Percentiles rank a stretch among this genome's conserved stretches.
phyloP scores from a whole-genome alignment of 768 basidiomycete species.

The Terana coerulea region DNA sequence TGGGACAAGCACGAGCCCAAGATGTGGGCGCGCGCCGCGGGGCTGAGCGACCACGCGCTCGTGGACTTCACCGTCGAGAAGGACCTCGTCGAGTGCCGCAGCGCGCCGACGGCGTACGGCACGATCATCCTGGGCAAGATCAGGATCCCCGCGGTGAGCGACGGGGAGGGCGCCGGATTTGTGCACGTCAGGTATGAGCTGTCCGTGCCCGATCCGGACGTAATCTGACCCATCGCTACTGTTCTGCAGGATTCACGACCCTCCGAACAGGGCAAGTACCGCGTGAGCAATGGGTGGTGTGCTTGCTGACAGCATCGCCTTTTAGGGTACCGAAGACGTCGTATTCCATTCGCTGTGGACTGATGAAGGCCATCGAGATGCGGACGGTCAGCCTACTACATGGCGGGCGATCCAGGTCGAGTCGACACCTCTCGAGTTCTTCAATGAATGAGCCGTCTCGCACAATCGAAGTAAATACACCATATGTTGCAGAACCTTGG shows the following conservation, averaged over 20 bases:
- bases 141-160: slow-evolving; percentile 61
- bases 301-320: neutral
- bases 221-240: slow-evolving; percentile 1
- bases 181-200: slow-evolving; percentile 59
- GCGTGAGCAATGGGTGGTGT: neutral
- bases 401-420: slow-evolving; percentile 64
- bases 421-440: slow-evolving; percentile 61
- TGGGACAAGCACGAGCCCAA: slow-evolving; percentile 72
- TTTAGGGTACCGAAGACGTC: slow-evolving; percentile 61
- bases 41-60: slow-evolving; percentile 50
- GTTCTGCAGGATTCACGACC: slow-evolving; percentile 64
- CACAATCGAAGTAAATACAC: too few species aligned
- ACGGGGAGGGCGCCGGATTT: slow-evolving; percentile 60
- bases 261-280: slow-evolving; percentile 57
- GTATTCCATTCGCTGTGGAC: slow-evolving; percentile 71
- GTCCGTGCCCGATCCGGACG: neutral
- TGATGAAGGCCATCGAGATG: slow-evolving; percentile 23
- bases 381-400: slow-evolving; percentile 40
- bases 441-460: too few species aligned
- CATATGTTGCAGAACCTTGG: too few species aligned
- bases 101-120: slow-evolving; percentile 61
- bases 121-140: slow-evolving; percentile 75
- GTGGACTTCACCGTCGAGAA: slow-evolving; percentile 44
- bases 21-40: slow-evolving; percentile 64
- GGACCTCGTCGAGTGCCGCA: slow-evolving; percentile 45